Evolutionary conservation across 441 rosid genomes (phyloP), one percentile per base, ranked within the genome.

Genomic region (Breynia disticha): DNA sequence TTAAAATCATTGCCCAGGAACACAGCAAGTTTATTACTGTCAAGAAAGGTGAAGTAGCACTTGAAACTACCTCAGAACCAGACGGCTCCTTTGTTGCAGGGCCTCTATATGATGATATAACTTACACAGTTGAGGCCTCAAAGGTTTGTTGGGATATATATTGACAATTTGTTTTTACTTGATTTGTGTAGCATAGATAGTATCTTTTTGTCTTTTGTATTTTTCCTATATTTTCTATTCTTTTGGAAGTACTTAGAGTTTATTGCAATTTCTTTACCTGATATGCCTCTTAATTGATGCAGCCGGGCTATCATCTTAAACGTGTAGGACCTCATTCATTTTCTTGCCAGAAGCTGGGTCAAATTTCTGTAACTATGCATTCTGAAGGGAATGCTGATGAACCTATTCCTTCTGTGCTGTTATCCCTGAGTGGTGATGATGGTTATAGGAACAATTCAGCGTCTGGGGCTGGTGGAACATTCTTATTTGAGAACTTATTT

Each of bases 371-470:
- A 46, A 76, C 49, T 55, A 68, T 84, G 45, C 66, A 64, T 64
- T 82, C 87, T 54, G 75, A 75, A 69, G 94, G 74, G 62, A 77
- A 82, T 62, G 80, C 81, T 42, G 71, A 55, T 55, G 79, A 74
- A 63, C 82, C 83, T 57, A 68, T 88, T 48, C 94, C 94, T 42
- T 66, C 94, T 22, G 73, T 84, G 68, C 78, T 91, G 56, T 72
- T 91, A 56, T 91, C 98, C 46, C 65, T 91, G 83, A 91, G 98
- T 66, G 98, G 98, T 16, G 98, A 88, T 72, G 97, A 81, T 67
- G 98, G 98, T 67, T 88, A 91, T 71, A 77, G 98, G 61, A 88
- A 91, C 66, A 91, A 91, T 72, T 82, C 98, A 11, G 67, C 88
- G 62, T 91, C 98, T 57, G 84, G 81, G 21, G 62, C 75, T 56